Evolutionary conservation across 345 rosid species (phyloP).

Genomic region (Garcia nutans): DNA sequence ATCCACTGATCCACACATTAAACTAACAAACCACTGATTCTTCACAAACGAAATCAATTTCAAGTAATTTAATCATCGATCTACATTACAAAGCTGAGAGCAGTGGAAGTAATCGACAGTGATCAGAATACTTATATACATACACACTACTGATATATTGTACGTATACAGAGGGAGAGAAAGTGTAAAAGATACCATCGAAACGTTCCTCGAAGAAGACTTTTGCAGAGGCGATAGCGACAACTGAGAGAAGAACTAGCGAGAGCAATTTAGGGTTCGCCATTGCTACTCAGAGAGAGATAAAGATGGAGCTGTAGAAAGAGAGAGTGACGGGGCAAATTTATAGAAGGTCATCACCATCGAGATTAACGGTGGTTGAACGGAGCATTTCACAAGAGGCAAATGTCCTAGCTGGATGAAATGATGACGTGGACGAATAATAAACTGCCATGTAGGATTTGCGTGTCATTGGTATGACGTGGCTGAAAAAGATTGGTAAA

Average conservation of each 20-base stretch:
- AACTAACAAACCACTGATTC: constrained; percentile 1
- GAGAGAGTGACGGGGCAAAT: not conserved
- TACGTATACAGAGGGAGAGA: not conserved
- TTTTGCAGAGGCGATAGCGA: constrained; percentile 53
- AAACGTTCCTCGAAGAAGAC: constrained; percentile 93
- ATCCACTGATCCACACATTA: constrained; percentile 21
- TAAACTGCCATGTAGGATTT: not conserved
- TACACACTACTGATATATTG: too few relatives aligned
- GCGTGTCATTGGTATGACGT: constrained; percentile 18
- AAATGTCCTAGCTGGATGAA: constrained; percentile 10
- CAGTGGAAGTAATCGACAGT: not conserved
- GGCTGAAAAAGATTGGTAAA: constrained; percentile 17
- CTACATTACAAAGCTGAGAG: not conserved
- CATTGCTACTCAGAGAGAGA: constrained; percentile 13
- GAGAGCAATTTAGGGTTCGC: constrained; percentile 31
- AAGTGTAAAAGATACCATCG: constrained; percentile 50
- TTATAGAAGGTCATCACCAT: not conserved
- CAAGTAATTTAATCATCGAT: not conserved
- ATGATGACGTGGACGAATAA: constrained; percentile 5
- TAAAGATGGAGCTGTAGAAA: not conserved
- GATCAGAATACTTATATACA: not conserved
- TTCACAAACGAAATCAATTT: not conserved
- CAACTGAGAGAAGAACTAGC: constrained; percentile 29
- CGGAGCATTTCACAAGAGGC: not conserved
- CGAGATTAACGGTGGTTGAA: constrained; percentile 2